A percentile compares a stretch with the other conserved stretches of the same genome.
phyloP scores from a whole-genome alignment of 1,284 basidiomycete species.

The Austroboletus novae-zelandiae region DNA sequence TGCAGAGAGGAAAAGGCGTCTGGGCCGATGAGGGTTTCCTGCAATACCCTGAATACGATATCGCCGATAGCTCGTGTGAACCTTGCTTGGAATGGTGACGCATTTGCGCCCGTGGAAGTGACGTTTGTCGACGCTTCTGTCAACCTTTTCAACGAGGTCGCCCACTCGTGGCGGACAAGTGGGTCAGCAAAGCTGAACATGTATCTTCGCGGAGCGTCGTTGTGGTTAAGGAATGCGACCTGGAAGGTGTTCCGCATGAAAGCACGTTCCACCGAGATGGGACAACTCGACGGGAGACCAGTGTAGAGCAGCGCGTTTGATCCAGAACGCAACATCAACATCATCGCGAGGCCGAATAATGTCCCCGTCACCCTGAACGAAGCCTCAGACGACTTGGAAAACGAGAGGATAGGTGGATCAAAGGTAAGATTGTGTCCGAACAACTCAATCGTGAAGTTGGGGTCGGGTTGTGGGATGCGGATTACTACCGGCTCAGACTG shows the following conservation, averaged over 20 bases:
- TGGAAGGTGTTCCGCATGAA: constrained; percentile 96
- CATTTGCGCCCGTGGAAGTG: constrained; percentile 35
- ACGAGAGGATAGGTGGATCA: constrained; percentile 79
- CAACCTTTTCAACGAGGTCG: constrained; percentile 64
- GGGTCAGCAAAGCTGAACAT: constrained; percentile 89
- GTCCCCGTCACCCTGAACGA: constrained; percentile 86
- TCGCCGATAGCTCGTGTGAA: constrained; percentile 65
- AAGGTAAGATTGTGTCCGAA: constrained; percentile 84
- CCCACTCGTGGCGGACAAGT: constrained; percentile 74
- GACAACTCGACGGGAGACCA: constrained; percentile 72
- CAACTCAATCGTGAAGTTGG: constrained; percentile 75
- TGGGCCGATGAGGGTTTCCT: constrained; percentile 72
- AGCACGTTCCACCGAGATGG: constrained; percentile 80
- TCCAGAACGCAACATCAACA: constrained; percentile 79
- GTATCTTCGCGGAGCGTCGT: constrained; percentile 74
- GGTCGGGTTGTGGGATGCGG: constrained; percentile 78
- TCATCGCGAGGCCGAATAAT: constrained; percentile 75
- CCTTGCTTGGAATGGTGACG: constrained; percentile 39
- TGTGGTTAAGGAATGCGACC: constrained; percentile 76
- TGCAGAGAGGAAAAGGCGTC: constrained; percentile 25
- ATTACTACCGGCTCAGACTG: constrained; percentile 85
- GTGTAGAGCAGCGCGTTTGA: constrained; percentile 78
- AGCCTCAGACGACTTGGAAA: constrained; percentile 71
- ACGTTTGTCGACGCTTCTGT: constrained; percentile 46
- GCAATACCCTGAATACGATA: constrained; percentile 77